Conservation (phyloP, 2,329 filamentous ascomycete species). For the Scolecobasidium constrictum region DNA sequence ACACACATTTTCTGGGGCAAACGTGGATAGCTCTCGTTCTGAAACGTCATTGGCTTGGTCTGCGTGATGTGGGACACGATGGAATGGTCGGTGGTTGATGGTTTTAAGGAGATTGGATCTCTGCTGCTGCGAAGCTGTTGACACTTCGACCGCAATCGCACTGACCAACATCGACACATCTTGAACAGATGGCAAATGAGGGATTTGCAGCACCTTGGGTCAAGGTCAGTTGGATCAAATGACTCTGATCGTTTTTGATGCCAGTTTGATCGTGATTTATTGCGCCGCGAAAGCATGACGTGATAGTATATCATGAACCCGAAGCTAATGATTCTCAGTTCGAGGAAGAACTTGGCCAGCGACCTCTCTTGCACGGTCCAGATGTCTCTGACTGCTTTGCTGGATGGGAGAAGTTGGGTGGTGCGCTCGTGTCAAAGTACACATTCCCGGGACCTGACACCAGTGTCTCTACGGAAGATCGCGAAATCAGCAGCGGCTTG, state of each 20-base stretch:
- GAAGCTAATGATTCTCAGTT: constrained; percentile 15
- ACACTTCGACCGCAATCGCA: too few species aligned
- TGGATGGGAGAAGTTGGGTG: constrained; percentile 15
- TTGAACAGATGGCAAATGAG: constrained; percentile 10
- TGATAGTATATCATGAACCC: not conserved
- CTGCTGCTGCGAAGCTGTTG: too few species aligned
- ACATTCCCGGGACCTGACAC: constrained; percentile 21
- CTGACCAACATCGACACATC: too few species aligned
- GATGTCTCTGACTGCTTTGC: constrained; percentile 14
- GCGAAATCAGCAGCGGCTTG: constrained; percentile 16
- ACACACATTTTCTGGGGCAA: not conserved
- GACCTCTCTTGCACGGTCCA: constrained; percentile 17
- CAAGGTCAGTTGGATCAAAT: constrained; percentile 8
- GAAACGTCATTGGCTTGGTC: not conserved
- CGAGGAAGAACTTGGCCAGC: constrained; percentile 21
- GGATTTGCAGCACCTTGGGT: constrained; percentile 12
- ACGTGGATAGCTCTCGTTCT: too few species aligned
- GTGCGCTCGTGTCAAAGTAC: constrained; percentile 17
- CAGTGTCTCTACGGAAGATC: constrained; percentile 21
- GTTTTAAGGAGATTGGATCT: too few species aligned
- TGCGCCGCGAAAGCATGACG: not conserved
- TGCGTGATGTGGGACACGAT: not conserved
- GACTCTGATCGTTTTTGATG: not conserved
- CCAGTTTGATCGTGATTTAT: not conserved
- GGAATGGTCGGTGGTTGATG: too few species aligned